Evolutionary conservation across 2,329 filamentous ascomycete species (phyloP).

Genomic region (Neofusicoccum umdonicola): DNA sequence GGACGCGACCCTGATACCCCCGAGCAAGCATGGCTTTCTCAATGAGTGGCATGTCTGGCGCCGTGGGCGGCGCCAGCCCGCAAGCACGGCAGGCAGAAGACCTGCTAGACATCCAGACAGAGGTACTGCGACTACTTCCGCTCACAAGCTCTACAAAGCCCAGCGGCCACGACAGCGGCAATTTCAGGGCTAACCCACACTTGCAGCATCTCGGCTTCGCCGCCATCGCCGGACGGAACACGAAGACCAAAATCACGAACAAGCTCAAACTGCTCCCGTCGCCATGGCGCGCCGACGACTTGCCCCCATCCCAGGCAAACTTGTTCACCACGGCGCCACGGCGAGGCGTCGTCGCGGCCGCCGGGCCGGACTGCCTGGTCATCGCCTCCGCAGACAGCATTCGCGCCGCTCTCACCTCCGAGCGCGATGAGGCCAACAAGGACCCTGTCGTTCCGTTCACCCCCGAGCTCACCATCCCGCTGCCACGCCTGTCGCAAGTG

Average conservation of each 20-base stretch:
- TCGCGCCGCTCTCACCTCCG: conserved; percentile 83
- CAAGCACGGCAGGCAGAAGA: conserved; percentile 59
- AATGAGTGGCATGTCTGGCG: conserved; percentile 48
- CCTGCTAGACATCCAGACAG: conserved; percentile 75
- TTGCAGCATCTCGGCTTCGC: conserved; percentile 67
- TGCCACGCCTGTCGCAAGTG: conserved; percentile 81
- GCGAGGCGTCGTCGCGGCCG: conserved; percentile 77
- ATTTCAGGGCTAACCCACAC: conserved; percentile 11
- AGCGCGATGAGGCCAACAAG: conserved; percentile 60
- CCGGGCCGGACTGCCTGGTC: conserved; percentile 86
- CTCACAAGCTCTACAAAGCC: neutral
- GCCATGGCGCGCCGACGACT: conserved; percentile 67
- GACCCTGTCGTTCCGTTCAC: conserved; percentile 65
- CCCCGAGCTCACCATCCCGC: conserved; percentile 69
- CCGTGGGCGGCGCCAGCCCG: conserved; percentile 38
- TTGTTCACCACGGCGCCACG: conserved; percentile 79
- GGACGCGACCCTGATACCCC: neutral
- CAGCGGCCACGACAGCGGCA: conserved; percentile 13
- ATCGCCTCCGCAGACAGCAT: conserved; percentile 84
- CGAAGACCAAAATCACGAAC: conserved; percentile 52
- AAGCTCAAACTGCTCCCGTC: conserved; percentile 77
- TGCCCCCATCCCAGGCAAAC: conserved; percentile 74
- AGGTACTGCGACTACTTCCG: conserved; percentile 52
- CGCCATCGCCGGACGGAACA: conserved; percentile 36
- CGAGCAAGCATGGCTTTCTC: conserved; percentile 61